Base-by-base conservation (phyloP, 331 rosid genomes). In the Phaseolus coccineus region DNA sequence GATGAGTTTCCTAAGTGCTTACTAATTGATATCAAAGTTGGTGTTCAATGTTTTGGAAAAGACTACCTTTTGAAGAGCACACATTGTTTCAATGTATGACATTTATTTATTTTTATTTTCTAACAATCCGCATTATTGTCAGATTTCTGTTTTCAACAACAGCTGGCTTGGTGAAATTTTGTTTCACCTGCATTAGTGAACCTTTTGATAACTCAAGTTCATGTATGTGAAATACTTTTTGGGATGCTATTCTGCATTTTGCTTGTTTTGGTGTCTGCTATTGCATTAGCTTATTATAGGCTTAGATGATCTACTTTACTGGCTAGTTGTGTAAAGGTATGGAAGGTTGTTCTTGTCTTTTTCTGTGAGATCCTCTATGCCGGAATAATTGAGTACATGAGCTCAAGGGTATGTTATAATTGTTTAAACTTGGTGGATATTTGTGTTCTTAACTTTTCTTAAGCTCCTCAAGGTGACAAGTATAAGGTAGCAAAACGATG, bases 401-500 rank as follows among this genome's bases (percentile, higher is more conserved):
- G 69, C 37, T 64, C 62, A 72, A 28, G 61, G 6, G 73, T 68
- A 28, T 27, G 55, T 69, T 50, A 4, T 10, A 66, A 31, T 69
- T 33, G 71, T 80, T 77, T 61, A 35, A 64, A 19, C 56, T 66
- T 55, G 71, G 52, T 71, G 71, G 25, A 51, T 73, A 28, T 81
- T 82, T 86, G 96, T 86, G 39, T 69, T 82, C 98, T 90, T 93
- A 90, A 95, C 93, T 79, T 71, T 89, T 81, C 85, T 85, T 86
- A 95, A 84, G 90, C 90, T 85, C 97, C 96, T 76, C 93, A 95
- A 89, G 98, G 99, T 79, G 99, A 90, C 89, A 95, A 95, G 83
- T 88, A 91, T 81, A 90, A 87, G 94, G 97, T 93, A 72, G 99
- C 99, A 28, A 88, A 84, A 73, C 81, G 71, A 63, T 95, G 99